Conservation (phyloP, 768 basidiomycete genomes). For the Sarcomyxa edulis region DNA sequence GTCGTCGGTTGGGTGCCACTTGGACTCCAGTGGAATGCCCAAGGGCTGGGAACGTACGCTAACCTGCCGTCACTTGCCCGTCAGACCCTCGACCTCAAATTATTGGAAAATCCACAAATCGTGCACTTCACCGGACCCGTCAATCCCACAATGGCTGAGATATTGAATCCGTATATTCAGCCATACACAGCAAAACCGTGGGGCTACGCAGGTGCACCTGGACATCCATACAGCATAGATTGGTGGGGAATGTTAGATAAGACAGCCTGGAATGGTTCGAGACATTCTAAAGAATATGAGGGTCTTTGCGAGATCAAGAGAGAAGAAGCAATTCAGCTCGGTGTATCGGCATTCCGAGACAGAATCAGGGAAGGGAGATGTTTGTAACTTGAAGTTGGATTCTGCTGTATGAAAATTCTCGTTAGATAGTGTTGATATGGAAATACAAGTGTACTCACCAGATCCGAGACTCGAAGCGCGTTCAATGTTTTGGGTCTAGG, state of each 20-base stretch:
- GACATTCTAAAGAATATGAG: background rate
- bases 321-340: background rate
- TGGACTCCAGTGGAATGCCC: conserved; percentile 46
- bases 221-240: conserved; percentile 39
- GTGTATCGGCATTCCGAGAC: no score
- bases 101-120: conserved; percentile 36
- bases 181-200: conserved; percentile 53
- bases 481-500: no score
- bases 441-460: no score
- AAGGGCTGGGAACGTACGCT: conserved; percentile 53
- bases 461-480: no score
- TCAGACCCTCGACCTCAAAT: conserved; percentile 21
- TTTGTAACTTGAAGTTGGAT: no score
- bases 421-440: no score
- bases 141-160: conserved; percentile 36
- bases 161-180: conserved; percentile 48
- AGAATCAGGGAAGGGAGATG: no score
- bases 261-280: conserved; percentile 36
- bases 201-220: conserved; percentile 49
- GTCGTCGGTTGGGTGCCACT: conserved; percentile 35
- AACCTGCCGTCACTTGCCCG: conserved; percentile 27
- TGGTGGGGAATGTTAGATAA: conserved; percentile 41
- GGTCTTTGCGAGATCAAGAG: background rate
- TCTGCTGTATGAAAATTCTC: no score
- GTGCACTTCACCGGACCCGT: conserved; percentile 59